Conservation (phyloP, 2,329 filamentous ascomycete species). For the Venturiaceae sp. region DNA sequence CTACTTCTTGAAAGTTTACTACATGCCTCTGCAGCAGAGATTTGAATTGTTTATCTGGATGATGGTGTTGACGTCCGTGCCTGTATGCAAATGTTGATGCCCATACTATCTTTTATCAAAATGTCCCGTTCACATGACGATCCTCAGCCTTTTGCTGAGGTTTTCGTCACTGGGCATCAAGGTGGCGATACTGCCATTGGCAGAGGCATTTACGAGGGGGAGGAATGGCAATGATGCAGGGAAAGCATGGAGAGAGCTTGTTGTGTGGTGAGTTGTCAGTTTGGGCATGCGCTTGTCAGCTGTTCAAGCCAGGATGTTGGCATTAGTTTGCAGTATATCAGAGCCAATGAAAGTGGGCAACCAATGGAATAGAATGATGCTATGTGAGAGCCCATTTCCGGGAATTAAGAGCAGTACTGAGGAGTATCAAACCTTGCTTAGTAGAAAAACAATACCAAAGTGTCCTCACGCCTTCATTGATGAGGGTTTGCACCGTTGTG, state of each 20-base stretch:
- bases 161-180: too few relatives aligned
- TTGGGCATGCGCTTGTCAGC: background rate
- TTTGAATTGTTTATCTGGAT: too few relatives aligned
- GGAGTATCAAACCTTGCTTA: background rate
- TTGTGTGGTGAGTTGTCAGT: background rate
- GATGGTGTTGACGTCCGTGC: too few relatives aligned
- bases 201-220: too few relatives aligned
- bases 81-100: too few relatives aligned
- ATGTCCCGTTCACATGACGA: too few relatives aligned
- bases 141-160: too few relatives aligned
- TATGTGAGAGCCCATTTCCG: background rate
- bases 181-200: too few relatives aligned
- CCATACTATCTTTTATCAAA: too few relatives aligned
- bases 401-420: background rate
- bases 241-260: background rate
- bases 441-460: background rate
- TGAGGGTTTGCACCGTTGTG: background rate
- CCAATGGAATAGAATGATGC: background rate
- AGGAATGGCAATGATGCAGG: too few relatives aligned
- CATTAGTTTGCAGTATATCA: background rate
- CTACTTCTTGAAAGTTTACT: too few relatives aligned
- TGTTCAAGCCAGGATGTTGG: background rate
- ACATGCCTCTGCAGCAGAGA: too few relatives aligned
- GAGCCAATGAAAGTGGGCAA: background rate
- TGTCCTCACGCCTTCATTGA: background rate